Evolutionary conservation across 805 yeast species (phyloP), one percentile per base, ranked within the genome.

Genomic region (Ogataea methanolica): DNA sequence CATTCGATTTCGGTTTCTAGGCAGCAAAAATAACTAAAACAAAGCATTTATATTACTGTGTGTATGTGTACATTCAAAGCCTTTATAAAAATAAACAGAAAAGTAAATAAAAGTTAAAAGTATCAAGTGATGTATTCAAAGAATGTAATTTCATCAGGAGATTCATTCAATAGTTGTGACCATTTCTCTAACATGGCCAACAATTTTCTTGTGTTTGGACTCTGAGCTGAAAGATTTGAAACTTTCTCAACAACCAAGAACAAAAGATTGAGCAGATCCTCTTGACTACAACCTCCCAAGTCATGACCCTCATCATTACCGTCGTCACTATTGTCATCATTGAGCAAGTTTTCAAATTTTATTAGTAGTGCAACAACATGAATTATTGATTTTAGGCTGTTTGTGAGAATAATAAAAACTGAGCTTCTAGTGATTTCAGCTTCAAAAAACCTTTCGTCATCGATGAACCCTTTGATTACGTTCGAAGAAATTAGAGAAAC

Each of bases 1-100:
- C 88, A 0, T 84, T 83, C 57, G 75, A 74, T 45, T 84, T 83
- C 59, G 79, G 75, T 11, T 50, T 56, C 38, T 55, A 26, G 31
- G 2, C 9, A 9, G 7, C 31, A 26, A 26, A 26, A 26, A 9
- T 26, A 26, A 26, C 11, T 3, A 5, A 26, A 26, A 26, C 11
- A 9, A 26, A 26, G 46, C 42, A 36, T 35, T 33, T 35, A n/a
- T 39, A 17, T 26, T 38, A 26, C 31, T 14, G 23, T 15, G 15
- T 39, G 35, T 39, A 15, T 31, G 22, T 26, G 42, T 39, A 22
- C 11, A 21, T 26, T 6, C 8, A 16, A 15, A 1, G 22, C 26
- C 4, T 5, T 26, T 8, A 26, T 26, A 26, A 26, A 26, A 26
- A 26, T 26, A 26, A 9, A 26, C 9, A 26, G 12, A 26, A 26